Percentiles rank a stretch among this genome's conserved stretches.
These are phyloP conservation scores for Aspergillus brunneoviolaceus DNA, from an alignment of 2,329 filamentous ascomycete species.

Conservation along the genomic window DNA sequence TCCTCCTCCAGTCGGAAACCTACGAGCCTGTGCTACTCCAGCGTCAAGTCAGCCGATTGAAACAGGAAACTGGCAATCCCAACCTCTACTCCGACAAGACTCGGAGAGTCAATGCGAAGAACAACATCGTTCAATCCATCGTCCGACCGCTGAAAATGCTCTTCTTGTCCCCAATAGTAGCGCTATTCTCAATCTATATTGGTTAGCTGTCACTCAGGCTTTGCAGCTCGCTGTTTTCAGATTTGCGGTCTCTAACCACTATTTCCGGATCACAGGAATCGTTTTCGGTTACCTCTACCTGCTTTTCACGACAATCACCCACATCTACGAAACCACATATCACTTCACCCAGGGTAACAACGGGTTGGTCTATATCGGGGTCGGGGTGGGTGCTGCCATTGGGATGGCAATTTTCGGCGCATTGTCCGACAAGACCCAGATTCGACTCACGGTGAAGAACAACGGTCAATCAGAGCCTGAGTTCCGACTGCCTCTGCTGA, in stretches of 20 bases:
- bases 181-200: neutral
- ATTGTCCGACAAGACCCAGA: neutral
- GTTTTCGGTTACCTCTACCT: neutral
- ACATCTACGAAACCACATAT: neutral
- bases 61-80: neutral
- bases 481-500: neutral
- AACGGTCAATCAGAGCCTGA: neutral
- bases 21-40: neutral
- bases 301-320: neutral
- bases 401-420: neutral
- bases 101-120: neutral
- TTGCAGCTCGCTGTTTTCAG: neutral
- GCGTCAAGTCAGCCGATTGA: neutral
- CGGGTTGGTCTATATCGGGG: neutral
- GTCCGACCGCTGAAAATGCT: neutral
- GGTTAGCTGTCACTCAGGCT: neutral
- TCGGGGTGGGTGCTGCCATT: neutral
- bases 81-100: neutral
- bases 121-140: neutral
- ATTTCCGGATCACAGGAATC: neutral
- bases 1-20: neutral
- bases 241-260: neutral
- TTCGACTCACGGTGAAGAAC: neutral
- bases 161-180: neutral
- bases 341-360: neutral